Evolutionary conservation across 345 rosid species (phyloP), one percentile per base, ranked within the genome.

Genomic region (Eucalyptus coolabah): DNA sequence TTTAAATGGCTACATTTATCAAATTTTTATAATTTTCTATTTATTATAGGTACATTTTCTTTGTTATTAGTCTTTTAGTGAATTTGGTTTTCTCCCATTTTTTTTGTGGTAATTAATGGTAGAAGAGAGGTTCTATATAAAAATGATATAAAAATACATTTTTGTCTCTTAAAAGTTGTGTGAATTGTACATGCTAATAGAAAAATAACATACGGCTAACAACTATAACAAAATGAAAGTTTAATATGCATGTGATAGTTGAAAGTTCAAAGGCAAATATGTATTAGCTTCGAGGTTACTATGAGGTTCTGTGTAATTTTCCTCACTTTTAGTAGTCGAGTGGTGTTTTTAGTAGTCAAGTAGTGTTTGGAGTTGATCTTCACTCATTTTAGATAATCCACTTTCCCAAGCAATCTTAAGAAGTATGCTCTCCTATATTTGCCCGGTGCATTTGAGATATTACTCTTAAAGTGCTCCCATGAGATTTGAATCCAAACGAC

Each of bases 361-460:
- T 60, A 32, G 16, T 5, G 65, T 24, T 12, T 3, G 7, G 59
- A 12, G 67, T 26, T 60, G 15, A 60, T 60, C 5, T 60, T 60
- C 17, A 30, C 18, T 1, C 69, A 63, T 63, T 28, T 63, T 0
- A 13, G 1, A 1, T 28, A 30, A 63, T 1, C 34, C 18, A 63
- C 69, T 0, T 30, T 63, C 18, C 0, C 28, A 14, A 13, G 32
- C 34, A 14, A 30, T 63, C 69, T 63, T 30, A 12, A 63, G 18
- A 26, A 21, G 26, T 53, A 24, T 56, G 10, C 14, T 23, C 63
- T 56, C 30, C 6, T 56, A 10, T 56, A 24, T 56, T 1, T 53
- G 1, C 1, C 1, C 0, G 8, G 2, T 26, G 2, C 67, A 60
- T 26, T 60, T 1, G 15, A 28, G 69, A 63, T 63, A 63, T 6